Evolutionary conservation across 768 basidiomycete species (phyloP), one percentile per base, ranked within the genome.

Genomic region (Scleroderma citrinum): DNA sequence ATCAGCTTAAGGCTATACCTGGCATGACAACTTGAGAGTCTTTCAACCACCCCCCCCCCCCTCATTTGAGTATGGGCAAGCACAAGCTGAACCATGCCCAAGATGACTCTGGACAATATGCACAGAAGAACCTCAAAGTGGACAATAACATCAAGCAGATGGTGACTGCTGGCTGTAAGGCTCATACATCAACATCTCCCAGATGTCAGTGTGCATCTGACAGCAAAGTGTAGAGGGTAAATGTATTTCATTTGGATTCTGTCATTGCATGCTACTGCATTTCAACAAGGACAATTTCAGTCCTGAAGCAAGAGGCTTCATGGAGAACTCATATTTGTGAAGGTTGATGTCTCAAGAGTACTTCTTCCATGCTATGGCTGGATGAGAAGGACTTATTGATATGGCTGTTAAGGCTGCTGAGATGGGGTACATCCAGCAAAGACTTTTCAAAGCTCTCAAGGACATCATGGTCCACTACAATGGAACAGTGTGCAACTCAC

Each of bases 281-380:
- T n/a, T n/a, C n/a, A n/a, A n/a, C n/a, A n/a, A n/a, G n/a, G n/a
- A n/a, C n/a, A n/a, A n/a, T n/a, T n/a, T n/a, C n/a, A n/a, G n/a
- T n/a, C n/a, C n/a, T n/a, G n/a, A n/a, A n/a, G n/a, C n/a, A n/a
- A n/a, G n/a, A n/a, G n/a, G n/a, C n/a, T n/a, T n/a, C n/a, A n/a
- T n/a, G n/a, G n/a, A n/a, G n/a, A n/a, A n/a, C n/a, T n/a, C 36
- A 96, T 95, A 21, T 94, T 98, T 62, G 87, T 95, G 7, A 85
- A 95, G 48, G 21, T 66, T 99, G 51, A 98, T 94, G 3, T 95
- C 96, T 0, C n/a, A n/a, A n/a, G 96, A 99, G 64, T 99, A 92
- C 76, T 98, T 97, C 78, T 98, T 99, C 83, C 96, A 99, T 67
- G 96, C 96, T 49, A 98, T 98, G 95, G 95, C 95, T 59, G 95